These are phyloP conservation scores for Epithele typhae DNA, from an alignment of 768 basidiomycete genomes.

Conservation along the genomic window DNA sequence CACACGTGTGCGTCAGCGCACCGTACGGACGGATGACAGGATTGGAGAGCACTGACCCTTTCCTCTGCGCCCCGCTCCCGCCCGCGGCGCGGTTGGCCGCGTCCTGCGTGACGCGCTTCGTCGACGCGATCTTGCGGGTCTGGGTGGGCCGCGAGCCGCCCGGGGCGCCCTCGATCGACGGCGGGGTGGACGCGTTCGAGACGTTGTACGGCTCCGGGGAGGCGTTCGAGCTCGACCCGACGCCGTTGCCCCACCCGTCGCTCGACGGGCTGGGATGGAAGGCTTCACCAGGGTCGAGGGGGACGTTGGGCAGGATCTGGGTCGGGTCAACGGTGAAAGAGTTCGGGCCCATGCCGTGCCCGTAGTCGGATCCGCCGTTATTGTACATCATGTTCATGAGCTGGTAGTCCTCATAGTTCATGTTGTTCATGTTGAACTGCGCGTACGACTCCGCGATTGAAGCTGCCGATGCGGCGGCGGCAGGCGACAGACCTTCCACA, in stretches of 20 bases:
- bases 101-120: slow-evolving; percentile 59
- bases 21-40: neutral
- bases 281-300: slow-evolving; percentile 39
- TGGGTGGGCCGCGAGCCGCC: slow-evolving; percentile 25
- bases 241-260: slow-evolving; percentile 73
- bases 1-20: slow-evolving; percentile 4
- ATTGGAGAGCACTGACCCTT: slow-evolving; percentile 31
- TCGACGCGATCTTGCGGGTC: slow-evolving; percentile 58
- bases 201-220: slow-evolving; percentile 72
- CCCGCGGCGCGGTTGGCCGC: slow-evolving; percentile 18
- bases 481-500: slow-evolving; percentile 56
- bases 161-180: slow-evolving; percentile 54
- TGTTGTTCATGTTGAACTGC: slow-evolving; percentile 52
- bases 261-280: slow-evolving; percentile 78
- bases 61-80: slow-evolving; percentile 34
- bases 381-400: slow-evolving; percentile 66
- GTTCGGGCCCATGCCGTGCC: slow-evolving; percentile 28
- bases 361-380: slow-evolving; percentile 36
- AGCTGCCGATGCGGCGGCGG: slow-evolving; percentile 60
- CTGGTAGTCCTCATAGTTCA: slow-evolving; percentile 56
- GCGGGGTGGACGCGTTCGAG: slow-evolving; percentile 71
- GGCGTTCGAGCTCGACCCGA: slow-evolving; percentile 61
- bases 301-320: slow-evolving; percentile 52
- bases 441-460: slow-evolving; percentile 73
- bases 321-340: slow-evolving; percentile 85